Percentiles rank a stretch among this genome's conserved stretches.
Conservation (phyloP, 2,329 filamentous ascomycete species). For the Fusarium fracticaudum region DNA sequence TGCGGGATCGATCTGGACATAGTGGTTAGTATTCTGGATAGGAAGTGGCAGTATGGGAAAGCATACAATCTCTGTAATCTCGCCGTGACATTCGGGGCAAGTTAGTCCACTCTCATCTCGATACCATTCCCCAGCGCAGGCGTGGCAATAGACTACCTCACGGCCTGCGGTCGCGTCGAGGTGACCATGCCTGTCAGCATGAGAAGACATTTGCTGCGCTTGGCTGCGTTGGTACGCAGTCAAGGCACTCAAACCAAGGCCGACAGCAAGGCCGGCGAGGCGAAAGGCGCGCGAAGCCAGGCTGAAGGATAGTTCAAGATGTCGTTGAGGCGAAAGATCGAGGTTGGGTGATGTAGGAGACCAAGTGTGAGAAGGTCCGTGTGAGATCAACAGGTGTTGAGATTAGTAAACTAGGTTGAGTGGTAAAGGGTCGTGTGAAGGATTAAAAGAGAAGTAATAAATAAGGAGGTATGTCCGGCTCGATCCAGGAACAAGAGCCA, state of each 20-base stretch:
- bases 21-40: conserved; percentile 22
- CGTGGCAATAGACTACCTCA: conserved; percentile 88
- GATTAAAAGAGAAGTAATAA: not conserved
- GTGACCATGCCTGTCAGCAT: conserved; percentile 45
- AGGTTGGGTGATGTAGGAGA: not conserved
- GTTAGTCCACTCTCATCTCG: conserved; percentile 71
- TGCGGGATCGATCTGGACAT: conserved; percentile 58
- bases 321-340: conserved; percentile 2
- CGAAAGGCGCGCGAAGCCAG: conserved; percentile 67
- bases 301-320: conserved; percentile 47
- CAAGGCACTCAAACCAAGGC: conserved; percentile 67
- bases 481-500: conserved; percentile 8
- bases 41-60: not conserved
- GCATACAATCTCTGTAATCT: conserved; percentile 88
- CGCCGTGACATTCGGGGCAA: conserved; percentile 81
- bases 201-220: conserved; percentile 53
- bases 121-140: conserved; percentile 84
- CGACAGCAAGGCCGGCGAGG: conserved; percentile 64
- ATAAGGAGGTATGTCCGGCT: not conserved
- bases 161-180: conserved; percentile 62
- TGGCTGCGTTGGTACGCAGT: conserved; percentile 62
- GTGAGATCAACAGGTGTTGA: not conserved
- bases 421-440: not conserved
- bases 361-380: not conserved
- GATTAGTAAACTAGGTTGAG: not conserved